Base-by-base conservation (phyloP, 805 yeast species). In the Monosporozyma solicola region DNA sequence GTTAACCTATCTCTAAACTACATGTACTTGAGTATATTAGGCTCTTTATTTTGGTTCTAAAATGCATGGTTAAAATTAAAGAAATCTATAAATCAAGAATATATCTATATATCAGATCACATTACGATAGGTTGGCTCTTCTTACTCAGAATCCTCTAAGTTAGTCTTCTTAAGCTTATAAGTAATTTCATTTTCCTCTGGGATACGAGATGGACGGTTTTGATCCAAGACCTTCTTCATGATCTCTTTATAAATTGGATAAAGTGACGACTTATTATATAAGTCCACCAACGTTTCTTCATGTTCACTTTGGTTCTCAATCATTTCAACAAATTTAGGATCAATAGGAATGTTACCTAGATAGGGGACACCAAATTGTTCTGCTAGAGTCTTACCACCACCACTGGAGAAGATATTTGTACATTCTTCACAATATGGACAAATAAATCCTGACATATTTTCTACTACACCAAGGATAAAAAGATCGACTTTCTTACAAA, bases 391-490 rank as follows among this genome's bases (percentile, higher is more conserved):
- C 59, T 77, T 68, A 2, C 99, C 99, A 29, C 99, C 99, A 8
- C 98, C 99, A 51, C 85, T 80, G 59, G 94, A 87, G 66, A 94
- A 94, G 25, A 94, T 87, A 66, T 91, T 84, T 3, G 97, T 90
- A 65, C 92, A 85, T 64, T 92, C 98, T 1, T 85, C 80, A 66
- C 99, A 94, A 66, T 82, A 81, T 0, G 99, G 99, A 66, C 99
- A 94, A 3, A 90, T 82, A 63, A 87, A 94, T 1, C 99, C 99
- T 49, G 95, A 83, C 99, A 94, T 92, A 63, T 94, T 94, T 66
- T 94, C 99, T 9, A 94, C 80, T 3, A 94, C 79, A 0, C 99
- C 99, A 52, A 94, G 66, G 1, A 92, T 79, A 27, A 77, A 74
- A 60, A 94, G 82, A 52, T 82, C 82, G 37, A 92, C 97, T 66